Percentiles rank a stretch among this genome's conserved stretches.
Conservation (phyloP, 768 basidiomycete genomes). For the Epithele typhae region DNA sequence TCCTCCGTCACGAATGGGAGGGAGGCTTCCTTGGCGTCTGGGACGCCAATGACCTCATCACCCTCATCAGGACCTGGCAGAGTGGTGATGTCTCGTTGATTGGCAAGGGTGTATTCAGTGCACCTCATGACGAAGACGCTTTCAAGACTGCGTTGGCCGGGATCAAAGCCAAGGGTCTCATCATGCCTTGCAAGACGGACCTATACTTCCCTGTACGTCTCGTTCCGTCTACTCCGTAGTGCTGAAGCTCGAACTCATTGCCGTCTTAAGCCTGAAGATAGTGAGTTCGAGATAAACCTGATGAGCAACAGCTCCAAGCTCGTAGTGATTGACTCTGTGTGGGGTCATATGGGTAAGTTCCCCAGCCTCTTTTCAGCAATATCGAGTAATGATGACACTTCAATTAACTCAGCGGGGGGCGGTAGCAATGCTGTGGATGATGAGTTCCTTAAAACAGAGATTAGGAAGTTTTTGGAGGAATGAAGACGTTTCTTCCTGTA, state of each 20-base stretch:
- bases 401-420: conserved; percentile 35
- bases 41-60: conserved; percentile 41
- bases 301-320: conserved; percentile 39
- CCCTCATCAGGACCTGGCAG: conserved; percentile 48
- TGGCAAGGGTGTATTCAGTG: conserved; percentile 7
- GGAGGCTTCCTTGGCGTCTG: conserved; percentile 29
- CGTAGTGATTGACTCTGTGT: conserved; percentile 50
- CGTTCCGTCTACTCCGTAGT: too few relatives aligned
- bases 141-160: conserved; percentile 35
- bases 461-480: conserved; percentile 44
- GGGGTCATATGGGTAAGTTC: conserved; percentile 53
- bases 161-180: conserved; percentile 49
- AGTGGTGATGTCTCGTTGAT: conserved; percentile 45
- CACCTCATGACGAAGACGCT: conserved; percentile 26
- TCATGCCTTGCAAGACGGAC: conserved; percentile 59
- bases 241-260: neutral
- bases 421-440: conserved; percentile 36
- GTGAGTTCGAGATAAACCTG: conserved; percentile 40
- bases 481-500: too few relatives aligned
- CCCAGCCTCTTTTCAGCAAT: neutral
- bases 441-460: conserved; percentile 38
- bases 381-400: neutral
- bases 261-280: conserved; percentile 50
- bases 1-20: conserved; percentile 52
- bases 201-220: conserved; percentile 48